A percentile compares a stretch with the other conserved stretches of the same genome.
phyloP scores from a whole-genome alignment of 1,284 basidiomycete genomes.

The Papiliotrema laurentii region DNA sequence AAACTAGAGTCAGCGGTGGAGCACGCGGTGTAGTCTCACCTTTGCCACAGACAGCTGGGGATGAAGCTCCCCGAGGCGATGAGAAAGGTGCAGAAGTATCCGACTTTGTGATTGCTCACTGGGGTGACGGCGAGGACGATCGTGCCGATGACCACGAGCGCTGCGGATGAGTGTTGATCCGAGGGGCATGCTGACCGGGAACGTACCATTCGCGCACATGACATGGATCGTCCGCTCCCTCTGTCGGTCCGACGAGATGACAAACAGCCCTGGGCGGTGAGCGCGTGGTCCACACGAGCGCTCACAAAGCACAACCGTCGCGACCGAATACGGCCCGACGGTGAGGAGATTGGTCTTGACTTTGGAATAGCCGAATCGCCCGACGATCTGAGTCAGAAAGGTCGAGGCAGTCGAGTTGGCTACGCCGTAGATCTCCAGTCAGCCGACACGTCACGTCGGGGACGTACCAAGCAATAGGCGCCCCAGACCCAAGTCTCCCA shows the following conservation, averaged over 20 bases:
- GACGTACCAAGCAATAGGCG: constrained; percentile 6
- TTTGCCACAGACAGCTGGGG: too few species aligned
- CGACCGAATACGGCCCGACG: constrained; percentile 48
- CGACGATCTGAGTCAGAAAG: constrained; percentile 55
- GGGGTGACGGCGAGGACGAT: constrained; percentile 51
- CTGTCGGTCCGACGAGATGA: constrained; percentile 55
- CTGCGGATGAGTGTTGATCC: too few species aligned
- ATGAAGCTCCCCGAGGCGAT: constrained; percentile 17
- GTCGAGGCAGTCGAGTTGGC: constrained; percentile 51
- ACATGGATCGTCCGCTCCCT: constrained; percentile 51
- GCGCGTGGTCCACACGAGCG: too few species aligned
- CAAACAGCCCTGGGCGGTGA: too few species aligned
- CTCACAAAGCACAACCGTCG: constrained; percentile 54
- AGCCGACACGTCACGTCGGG: background rate
- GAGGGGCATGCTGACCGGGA: too few species aligned
- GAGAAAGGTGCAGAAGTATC: constrained; percentile 19
- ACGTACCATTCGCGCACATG: constrained; percentile 22
- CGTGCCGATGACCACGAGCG: constrained; percentile 54
- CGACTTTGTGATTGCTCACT: constrained; percentile 8
- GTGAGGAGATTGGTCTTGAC: constrained; percentile 30
- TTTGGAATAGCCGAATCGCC: constrained; percentile 33
- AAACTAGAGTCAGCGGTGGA: background rate
- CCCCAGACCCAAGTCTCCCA: constrained; percentile 14
- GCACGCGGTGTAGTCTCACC: background rate
- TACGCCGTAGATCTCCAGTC: constrained; percentile 10